Evolutionary conservation across 2,329 filamentous ascomycete species (phyloP).

Genomic region (Penicillium sp.): DNA sequence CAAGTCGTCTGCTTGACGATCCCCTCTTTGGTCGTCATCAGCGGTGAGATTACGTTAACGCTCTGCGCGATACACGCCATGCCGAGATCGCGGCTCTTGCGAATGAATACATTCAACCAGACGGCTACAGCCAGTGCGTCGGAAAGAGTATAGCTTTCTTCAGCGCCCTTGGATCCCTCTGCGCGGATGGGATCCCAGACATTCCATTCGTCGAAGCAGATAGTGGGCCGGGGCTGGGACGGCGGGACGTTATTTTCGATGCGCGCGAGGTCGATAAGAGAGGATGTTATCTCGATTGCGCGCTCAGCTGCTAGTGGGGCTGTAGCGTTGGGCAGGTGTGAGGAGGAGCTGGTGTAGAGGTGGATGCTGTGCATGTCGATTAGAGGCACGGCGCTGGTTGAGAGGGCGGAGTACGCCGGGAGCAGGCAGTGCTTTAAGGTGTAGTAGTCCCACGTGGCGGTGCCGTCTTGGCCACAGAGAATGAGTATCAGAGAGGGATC

Average conservation of each 20-base stretch:
- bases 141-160: conserved; percentile 71
- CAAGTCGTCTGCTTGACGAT: conserved; percentile 70
- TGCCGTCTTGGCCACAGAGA: conserved; percentile 70
- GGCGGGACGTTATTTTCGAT: conserved; percentile 62
- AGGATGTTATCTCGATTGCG: conserved; percentile 67
- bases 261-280: conserved; percentile 69
- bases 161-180: conserved; percentile 68
- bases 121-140: conserved; percentile 72
- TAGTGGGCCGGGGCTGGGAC: conserved; percentile 61
- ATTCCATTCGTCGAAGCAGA: conserved; percentile 86
- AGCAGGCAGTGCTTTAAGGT: conserved; percentile 68
- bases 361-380: conserved; percentile 83
- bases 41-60: conserved; percentile 73
- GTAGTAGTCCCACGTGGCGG: conserved; percentile 69
- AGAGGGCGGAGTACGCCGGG: conserved; percentile 44
- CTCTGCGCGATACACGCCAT: conserved; percentile 79
- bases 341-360: conserved; percentile 65
- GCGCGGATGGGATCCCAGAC: conserved; percentile 74
- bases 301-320: conserved; percentile 70
- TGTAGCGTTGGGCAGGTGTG: conserved; percentile 56
- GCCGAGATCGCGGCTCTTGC: conserved; percentile 67
- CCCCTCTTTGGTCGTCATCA: conserved; percentile 67
- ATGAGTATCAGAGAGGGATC: conserved; percentile 69
- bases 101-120: conserved; percentile 74
- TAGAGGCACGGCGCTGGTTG: conserved; percentile 44